Evolutionary conservation across 164 flowering plant species (phyloP).

Genomic region (Aristolochia fimbriata): DNA sequence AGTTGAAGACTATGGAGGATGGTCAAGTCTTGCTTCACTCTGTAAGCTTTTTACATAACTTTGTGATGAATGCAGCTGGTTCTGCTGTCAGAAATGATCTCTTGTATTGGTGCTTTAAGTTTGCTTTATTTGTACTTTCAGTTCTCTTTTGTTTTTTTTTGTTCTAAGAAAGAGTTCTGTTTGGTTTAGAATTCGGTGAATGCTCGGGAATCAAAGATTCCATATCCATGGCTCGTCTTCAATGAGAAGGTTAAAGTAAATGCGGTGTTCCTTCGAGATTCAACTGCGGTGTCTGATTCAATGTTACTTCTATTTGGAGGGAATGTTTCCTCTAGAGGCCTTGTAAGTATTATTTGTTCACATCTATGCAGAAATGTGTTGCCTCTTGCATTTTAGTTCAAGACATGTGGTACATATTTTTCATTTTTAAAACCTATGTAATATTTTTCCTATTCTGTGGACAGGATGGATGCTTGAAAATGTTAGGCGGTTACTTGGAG

Average conservation of each 20-base stretch:
- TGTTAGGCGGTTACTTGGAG: slow-evolving; percentile 85
- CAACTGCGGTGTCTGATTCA: slow-evolving; percentile 91
- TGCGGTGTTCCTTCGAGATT: slow-evolving; percentile 81
- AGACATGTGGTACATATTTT: neutral
- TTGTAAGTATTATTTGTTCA: slow-evolving; percentile 28
- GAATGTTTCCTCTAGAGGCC: slow-evolving; percentile 44
- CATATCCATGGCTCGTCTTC: slow-evolving; percentile 94
- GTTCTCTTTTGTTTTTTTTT: slow-evolving; percentile 1
- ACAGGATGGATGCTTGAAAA: slow-evolving; percentile 80
- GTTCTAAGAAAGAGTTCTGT: neutral
- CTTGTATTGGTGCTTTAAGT: neutral
- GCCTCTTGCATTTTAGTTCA: neutral
- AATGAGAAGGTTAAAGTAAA: slow-evolving; percentile 92
- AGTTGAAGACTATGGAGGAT: slow-evolving; percentile 94
- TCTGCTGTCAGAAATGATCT: neutral
- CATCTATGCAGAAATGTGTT: neutral
- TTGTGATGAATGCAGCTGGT: neutral
- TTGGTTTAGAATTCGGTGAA: slow-evolving; percentile 69
- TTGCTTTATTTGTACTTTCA: neutral
- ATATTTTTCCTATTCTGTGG: neutral
- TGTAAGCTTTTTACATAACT: slow-evolving; percentile 31
- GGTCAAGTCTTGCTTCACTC: slow-evolving; percentile 77
- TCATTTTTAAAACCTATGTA: neutral
- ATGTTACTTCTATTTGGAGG: slow-evolving; percentile 92
- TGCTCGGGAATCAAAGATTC: slow-evolving; percentile 59